Evolutionary conservation across 805 yeast genomes (phyloP), one percentile per base, ranked within the genome.

Genomic region (Yarrowia keelungensis): DNA sequence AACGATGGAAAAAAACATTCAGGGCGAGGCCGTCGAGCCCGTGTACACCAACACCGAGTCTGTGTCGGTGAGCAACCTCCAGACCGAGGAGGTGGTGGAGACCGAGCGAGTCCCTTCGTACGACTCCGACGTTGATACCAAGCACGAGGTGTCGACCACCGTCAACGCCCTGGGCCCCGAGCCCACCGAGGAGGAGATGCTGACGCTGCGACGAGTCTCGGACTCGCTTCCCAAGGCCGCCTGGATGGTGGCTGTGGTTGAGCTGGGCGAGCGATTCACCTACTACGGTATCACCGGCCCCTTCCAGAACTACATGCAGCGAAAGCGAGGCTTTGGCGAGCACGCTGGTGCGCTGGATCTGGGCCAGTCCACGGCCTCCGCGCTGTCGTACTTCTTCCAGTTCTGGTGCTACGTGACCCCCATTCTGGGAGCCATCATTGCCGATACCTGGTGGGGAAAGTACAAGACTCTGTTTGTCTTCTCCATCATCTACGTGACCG

Each of bases 371-470:
- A 85, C 87, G 71, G 91, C 95, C 38, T 87, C 90, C 45, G 92
- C 90, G 41, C 81, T 90, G 71, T 84, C 90, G 16, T 86, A 89
- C 76, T 86, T 89, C 74, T 87, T 89, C 82, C 91, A 89, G 75
- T 90, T 90, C 76, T 87, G 91, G 89, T 87, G 92, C 74, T 89
- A 89, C 77, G 82, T 89, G 58, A 89, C 94, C 53, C 97, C 97
- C 39, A 81, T 90, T 67, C 81, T 87, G 69, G 93, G 92, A 73
- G 95, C 92, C 68, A 85, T 87, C 78, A 73, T 89, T 36, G 87
- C 95, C 68, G 97, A 90, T 78, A 86, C 89, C 71, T 87, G 81
- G 78, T 84, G 85, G 81, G 95, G 95, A 70, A 88, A 89, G 76
- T 87, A 83, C 79, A 86, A 83, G 72, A 87, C 94, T 53, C 89